Conservation (phyloP, 805 yeast species). For the Tetrapisispora taiwanensis region DNA sequence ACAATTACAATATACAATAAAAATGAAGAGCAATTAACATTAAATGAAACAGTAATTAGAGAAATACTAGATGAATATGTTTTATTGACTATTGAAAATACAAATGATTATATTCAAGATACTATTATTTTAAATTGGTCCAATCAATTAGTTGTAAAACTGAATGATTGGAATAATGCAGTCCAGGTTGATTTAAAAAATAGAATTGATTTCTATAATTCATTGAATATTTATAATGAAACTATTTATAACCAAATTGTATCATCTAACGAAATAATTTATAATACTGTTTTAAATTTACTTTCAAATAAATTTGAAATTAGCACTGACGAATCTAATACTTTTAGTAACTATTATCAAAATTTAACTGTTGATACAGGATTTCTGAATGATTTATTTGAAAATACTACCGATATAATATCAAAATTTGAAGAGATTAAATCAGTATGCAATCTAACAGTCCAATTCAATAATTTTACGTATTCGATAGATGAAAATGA, state of each 20-base stretch:
- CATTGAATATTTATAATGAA: slow-evolving; percentile 6
- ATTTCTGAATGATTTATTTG: slow-evolving; percentile 8
- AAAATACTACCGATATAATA: slow-evolving; percentile 5
- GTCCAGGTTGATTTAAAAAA: slow-evolving; percentile 1
- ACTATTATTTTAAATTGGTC: background rate
- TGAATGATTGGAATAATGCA: slow-evolving; percentile 8
- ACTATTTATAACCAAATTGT: slow-evolving; percentile 6
- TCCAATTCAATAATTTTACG: background rate
- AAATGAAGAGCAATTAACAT: background rate
- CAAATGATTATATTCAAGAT: background rate
- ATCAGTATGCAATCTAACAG: background rate
- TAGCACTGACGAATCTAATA: background rate
- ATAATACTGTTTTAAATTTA: slow-evolving; percentile 8
- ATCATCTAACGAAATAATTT: slow-evolving; percentile 9
- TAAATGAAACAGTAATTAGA: background rate
- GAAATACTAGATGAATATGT: background rate
- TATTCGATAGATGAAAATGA: background rate
- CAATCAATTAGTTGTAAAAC: slow-evolving; percentile 1
- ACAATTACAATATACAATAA: background rate
- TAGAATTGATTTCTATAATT: slow-evolving; percentile 1
- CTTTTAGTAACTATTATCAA: background rate
- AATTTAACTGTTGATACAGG: slow-evolving; percentile 9
- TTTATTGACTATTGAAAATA: background rate
- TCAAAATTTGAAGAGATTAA: background rate
- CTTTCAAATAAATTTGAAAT: slow-evolving; percentile 8